Percentiles rank a stretch among this genome's conserved stretches.
These are phyloP conservation scores for Quercus dentata DNA, from an alignment of 306 rosid species.

Conservation along the genomic window DNA sequence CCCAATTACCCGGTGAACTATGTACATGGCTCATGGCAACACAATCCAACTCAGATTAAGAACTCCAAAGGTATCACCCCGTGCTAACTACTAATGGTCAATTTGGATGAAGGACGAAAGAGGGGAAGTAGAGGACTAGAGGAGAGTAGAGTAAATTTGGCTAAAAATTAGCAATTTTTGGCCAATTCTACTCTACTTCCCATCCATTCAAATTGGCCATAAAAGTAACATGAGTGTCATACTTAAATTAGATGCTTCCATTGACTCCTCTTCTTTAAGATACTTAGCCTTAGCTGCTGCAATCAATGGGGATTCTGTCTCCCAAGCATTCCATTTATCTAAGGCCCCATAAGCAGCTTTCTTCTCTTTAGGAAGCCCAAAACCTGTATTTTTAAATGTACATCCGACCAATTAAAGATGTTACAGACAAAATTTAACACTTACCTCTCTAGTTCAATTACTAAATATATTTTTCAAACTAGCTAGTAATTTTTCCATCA, in stretches of 20 bases:
- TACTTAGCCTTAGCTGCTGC: slow-evolving; percentile 75
- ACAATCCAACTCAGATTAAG: background rate
- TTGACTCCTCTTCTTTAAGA: slow-evolving; percentile 57
- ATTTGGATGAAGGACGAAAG: too few species aligned
- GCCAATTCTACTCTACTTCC: too few species aligned
- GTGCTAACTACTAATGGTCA: too few species aligned
- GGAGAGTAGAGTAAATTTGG: too few species aligned
- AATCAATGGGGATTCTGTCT: slow-evolving; percentile 86
- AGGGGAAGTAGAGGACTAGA: too few species aligned
- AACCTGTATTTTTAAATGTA: slow-evolving; percentile 42
- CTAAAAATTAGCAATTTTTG: too few species aligned
- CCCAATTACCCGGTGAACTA: background rate
- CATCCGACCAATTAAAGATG: background rate
- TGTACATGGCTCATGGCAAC: background rate
- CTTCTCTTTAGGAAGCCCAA: slow-evolving; percentile 72
- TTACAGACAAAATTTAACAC: background rate
- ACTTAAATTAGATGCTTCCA: slow-evolving; percentile 82
- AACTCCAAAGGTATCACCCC: background rate
- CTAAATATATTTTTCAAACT: background rate
- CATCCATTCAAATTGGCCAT: background rate
- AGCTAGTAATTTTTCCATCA: background rate
- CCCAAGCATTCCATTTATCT: slow-evolving; percentile 95
- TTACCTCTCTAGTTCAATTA: background rate
- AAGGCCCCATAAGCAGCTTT: slow-evolving; percentile 85
- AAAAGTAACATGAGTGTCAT: slow-evolving; percentile 6